Base-by-base conservation (phyloP, 75 land plant genomes). In the Azolla pinnata region DNA sequence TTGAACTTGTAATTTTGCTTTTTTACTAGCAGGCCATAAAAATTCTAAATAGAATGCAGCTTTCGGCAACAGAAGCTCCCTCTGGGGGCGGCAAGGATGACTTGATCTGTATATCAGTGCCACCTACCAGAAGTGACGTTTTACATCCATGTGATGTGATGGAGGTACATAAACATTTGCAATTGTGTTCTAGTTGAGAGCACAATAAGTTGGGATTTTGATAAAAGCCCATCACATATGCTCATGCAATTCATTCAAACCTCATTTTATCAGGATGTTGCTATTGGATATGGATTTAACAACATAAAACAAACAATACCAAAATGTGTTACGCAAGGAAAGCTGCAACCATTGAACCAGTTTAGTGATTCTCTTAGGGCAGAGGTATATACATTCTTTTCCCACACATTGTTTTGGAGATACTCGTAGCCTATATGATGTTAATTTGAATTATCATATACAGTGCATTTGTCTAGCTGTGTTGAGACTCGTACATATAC, bases 251-350 rank as follows among this genome's bases (percentile, higher is more conserved):
- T n/a, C n/a, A n/a, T n/a, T n/a, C n/a, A n/a, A n/a, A n/a, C n/a
- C n/a, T n/a, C n/a, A n/a, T n/a, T n/a, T n/a, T n/a, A n/a, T 23
- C 63, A 95, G 99, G 96, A 95, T 75, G 87, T 95, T 57, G 96
- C 91, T 23, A 89, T 95, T 57, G 99, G 89, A 19, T 83, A 76
- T 80, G 99, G 99, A 4, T 89, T 67, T 59, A 86, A 95, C 44
- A 83, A 81, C 33, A 88, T 88, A 46, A 75, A 79, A 51, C 83
- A 62, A 74, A 72, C 82, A 54, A 71, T 69, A 62, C 83, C 75
- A 3, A 65, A 54, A 40, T 66, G 68, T 3, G 40, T 68, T 49
- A 76, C 83, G 26, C 78, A 80, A 56, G 77, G 95, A 57, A 77
- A 65, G 64, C 77, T 82, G 53, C 76, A 80, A 35, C 73, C 90